These are phyloP conservation scores for Litchi chinensis DNA, from an alignment of 345 rosid genomes.

Conservation along the genomic window DNA sequence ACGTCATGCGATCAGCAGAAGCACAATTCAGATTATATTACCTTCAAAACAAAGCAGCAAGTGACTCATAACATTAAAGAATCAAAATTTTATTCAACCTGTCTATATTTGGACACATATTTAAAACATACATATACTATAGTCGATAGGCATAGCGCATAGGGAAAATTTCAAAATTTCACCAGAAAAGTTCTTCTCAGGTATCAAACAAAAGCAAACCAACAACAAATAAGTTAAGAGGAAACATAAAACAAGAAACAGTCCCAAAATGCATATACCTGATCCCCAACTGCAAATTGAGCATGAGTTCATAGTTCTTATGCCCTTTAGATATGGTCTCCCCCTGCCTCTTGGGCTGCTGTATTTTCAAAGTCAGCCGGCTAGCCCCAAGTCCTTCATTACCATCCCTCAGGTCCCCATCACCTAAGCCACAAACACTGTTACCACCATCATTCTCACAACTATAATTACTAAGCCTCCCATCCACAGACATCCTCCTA, in stretches of 20 bases:
- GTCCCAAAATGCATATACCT: conserved; percentile 46
- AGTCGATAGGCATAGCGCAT: neutral
- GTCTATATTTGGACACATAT: neutral
- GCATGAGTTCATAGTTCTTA: conserved; percentile 97
- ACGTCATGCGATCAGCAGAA: neutral
- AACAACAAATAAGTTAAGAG: neutral
- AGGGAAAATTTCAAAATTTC: neutral
- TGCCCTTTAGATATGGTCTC: conserved; percentile 89
- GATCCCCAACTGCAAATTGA: conserved; percentile 94
- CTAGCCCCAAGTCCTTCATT: conserved; percentile 47
- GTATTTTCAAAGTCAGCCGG: conserved; percentile 42
- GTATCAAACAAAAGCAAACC: neutral
- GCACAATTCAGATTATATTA: neutral
- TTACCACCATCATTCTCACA: conserved; percentile 27
- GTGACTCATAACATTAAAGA: neutral
- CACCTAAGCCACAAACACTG: conserved; percentile 22
- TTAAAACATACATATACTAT: neutral
- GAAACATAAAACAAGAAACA: neutral
- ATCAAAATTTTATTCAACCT: neutral
- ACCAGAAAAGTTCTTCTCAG: neutral
- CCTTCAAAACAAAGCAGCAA: neutral
- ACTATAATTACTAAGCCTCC: conserved; percentile 56
- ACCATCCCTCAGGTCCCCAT: conserved; percentile 39
- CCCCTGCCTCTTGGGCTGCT: conserved; percentile 79
- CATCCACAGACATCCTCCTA: conserved; percentile 72